A percentile compares a stretch with the other conserved stretches of the same genome.
phyloP scores from a whole-genome alignment of 495 filamentous ascomycete species.

The Penicillium bialowiezense region DNA sequence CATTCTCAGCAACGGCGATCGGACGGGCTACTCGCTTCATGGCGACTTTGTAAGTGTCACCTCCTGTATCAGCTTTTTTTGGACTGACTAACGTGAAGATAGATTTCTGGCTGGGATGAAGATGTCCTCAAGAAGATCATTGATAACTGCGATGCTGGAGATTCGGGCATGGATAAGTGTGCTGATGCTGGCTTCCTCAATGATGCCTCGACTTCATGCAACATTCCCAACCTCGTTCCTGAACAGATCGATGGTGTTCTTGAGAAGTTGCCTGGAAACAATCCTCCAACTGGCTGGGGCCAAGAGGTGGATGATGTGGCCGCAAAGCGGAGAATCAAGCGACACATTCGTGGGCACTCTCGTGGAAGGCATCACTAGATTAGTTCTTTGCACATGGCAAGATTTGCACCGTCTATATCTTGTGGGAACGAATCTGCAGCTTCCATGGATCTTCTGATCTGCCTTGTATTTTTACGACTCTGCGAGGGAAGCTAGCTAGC shows the following conservation, averaged over 20 bases:
- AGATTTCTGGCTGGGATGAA: conserved; percentile 67
- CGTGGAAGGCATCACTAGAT: background rate
- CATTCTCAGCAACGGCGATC: conserved; percentile 45
- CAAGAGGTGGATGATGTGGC: conserved; percentile 7
- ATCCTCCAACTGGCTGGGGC: conserved; percentile 27
- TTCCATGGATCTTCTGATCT: no score
- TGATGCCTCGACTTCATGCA: conserved; percentile 41
- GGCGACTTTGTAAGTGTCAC: conserved; percentile 24
- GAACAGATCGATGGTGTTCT: conserved; percentile 40
- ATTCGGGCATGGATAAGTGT: conserved; percentile 54
- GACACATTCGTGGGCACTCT: background rate
- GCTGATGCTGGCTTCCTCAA: conserved; percentile 25
- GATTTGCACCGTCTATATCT: no score
- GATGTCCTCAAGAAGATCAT: conserved; percentile 57
- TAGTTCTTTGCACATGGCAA: no score
- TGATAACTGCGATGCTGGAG: conserved; percentile 52
- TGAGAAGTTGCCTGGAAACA: conserved; percentile 42
- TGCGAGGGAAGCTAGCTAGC: no score
- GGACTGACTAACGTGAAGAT: background rate
- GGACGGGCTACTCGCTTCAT: conserved; percentile 25
- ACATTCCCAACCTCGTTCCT: conserved; percentile 36
- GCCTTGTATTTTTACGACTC: no score
- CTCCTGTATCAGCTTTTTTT: no score
- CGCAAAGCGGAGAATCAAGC: background rate
- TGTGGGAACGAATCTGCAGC: no score